These are phyloP conservation scores for Xerocomellus dryophilus DNA, from an alignment of 768 basidiomycete genomes.

Conservation along the genomic window DNA sequence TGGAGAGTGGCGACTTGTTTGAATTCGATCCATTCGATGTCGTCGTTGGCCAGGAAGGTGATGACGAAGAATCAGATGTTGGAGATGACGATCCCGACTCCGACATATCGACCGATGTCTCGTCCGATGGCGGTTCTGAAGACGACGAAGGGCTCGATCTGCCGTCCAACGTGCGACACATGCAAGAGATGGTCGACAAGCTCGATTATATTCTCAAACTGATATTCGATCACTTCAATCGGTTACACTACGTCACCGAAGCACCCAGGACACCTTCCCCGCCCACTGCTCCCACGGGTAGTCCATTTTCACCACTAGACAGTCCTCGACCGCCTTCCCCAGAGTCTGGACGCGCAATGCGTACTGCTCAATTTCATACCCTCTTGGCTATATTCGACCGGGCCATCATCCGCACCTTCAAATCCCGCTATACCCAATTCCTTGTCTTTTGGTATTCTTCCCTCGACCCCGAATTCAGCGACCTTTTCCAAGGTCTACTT, in stretches of 20 bases:
- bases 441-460: conserved; percentile 95
- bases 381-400: conserved; percentile 93
- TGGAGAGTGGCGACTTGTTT: conserved; percentile 58
- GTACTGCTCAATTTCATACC: conserved; percentile 71
- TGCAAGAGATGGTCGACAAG: conserved; percentile 87
- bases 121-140: conserved; percentile 63
- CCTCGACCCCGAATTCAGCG: conserved; percentile 81
- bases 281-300: background rate
- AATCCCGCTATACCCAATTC: conserved; percentile 97
- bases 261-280: conserved; percentile 17
- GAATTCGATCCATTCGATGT: conserved; percentile 85
- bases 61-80: conserved; percentile 54
- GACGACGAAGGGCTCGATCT: conserved; percentile 34
- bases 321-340: conserved; percentile 26
- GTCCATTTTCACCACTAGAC: conserved; percentile 19
- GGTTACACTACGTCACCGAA: conserved; percentile 35
- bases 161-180: conserved; percentile 58
- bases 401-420: conserved; percentile 91
- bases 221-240: conserved; percentile 81
- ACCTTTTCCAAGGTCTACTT: conserved; percentile 93
- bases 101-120: conserved; percentile 67
- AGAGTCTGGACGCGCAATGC: conserved; percentile 38
- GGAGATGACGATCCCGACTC: conserved; percentile 49
- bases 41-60: conserved; percentile 72
- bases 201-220: conserved; percentile 85